A percentile compares a stretch with the other conserved stretches of the same genome.
Evolutionary conservation across 805 yeast genomes (phyloP).

Genomic region (Candida parachauliodes): DNA sequence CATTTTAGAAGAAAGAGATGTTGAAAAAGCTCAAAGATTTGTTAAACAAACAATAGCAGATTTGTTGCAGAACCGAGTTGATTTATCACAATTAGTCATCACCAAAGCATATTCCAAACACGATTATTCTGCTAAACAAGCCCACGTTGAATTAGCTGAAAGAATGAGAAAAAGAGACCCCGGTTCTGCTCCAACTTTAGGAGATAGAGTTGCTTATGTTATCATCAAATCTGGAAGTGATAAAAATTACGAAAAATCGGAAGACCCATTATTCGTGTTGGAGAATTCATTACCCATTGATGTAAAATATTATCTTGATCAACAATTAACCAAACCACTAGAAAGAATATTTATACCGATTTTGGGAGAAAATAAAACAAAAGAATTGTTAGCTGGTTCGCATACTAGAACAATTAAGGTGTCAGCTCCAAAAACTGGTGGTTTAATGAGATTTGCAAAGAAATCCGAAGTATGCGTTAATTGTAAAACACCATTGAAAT

Average conservation of each 20-base stretch:
- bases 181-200: conserved; percentile 94
- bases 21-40: conserved; percentile 75
- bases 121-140: conserved; percentile 94
- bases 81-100: conserved; percentile 88
- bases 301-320: conserved; percentile 88
- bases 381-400: conserved; percentile 74
- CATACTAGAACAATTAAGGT: conserved; percentile 78
- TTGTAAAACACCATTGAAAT: conserved; percentile 76
- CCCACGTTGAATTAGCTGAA: conserved; percentile 94
- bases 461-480: conserved; percentile 85
- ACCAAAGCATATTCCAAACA: conserved; percentile 86
- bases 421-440: conserved; percentile 77
- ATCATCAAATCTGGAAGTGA: conserved; percentile 76
- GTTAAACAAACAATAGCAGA: conserved; percentile 89
- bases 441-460: conserved; percentile 86
- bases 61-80: conserved; percentile 84
- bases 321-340: conserved; percentile 89
- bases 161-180: conserved; percentile 95
- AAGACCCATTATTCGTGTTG: conserved; percentile 90
- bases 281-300: conserved; percentile 93
- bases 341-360: conserved; percentile 94
- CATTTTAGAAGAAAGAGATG: conserved; percentile 84
- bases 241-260: conserved; percentile 92
- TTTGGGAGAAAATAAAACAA: conserved; percentile 79
- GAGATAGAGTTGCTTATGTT: conserved; percentile 98